Conservation (phyloP, 768 basidiomycete genomes). For the Mycena indigotica region DNA sequence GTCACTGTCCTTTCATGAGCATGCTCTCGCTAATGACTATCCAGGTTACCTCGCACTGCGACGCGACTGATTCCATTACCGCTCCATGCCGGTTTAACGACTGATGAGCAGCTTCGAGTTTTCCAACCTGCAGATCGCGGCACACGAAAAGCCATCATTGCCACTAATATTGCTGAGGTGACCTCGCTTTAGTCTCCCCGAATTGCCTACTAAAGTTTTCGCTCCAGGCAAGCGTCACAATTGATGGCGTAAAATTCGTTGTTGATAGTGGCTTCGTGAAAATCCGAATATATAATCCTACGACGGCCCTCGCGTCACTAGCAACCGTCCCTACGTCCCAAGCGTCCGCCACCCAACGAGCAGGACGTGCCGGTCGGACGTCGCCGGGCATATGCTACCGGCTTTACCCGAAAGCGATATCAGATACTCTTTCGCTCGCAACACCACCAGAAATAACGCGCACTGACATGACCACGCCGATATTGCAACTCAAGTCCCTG, state of each 20-base stretch:
- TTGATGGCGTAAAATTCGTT: constrained; percentile 93
- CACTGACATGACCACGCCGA: constrained; percentile 87
- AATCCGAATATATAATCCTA: constrained; percentile 91
- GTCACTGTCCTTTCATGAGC: not conserved
- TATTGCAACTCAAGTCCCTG: constrained; percentile 91
- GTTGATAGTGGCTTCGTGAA: constrained; percentile 96
- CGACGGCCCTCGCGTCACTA: constrained; percentile 81
- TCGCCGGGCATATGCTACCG: constrained; percentile 91
- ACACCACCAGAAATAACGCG: constrained; percentile 91
- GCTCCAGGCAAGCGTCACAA: constrained; percentile 87
- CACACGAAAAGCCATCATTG: constrained; percentile 84
- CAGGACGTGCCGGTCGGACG: constrained; percentile 94
- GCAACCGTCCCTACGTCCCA: constrained; percentile 80
- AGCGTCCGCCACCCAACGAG: constrained; percentile 90
- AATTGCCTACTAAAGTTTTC: too few relatives aligned
- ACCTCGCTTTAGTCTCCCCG: constrained; percentile 12
- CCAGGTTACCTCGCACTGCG: constrained; percentile 57
- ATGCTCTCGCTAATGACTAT: not conserved
- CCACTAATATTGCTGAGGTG: constrained; percentile 96
- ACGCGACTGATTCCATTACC: constrained; percentile 68
- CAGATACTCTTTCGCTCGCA: constrained; percentile 61
- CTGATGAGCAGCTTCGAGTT: constrained; percentile 83
- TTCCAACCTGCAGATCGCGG: constrained; percentile 79
- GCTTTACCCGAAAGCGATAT: constrained; percentile 71
- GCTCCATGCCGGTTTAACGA: constrained; percentile 86